phyloP scores from a whole-genome alignment of 768 basidiomycete genomes.

The Termitomyces sp. region DNA sequence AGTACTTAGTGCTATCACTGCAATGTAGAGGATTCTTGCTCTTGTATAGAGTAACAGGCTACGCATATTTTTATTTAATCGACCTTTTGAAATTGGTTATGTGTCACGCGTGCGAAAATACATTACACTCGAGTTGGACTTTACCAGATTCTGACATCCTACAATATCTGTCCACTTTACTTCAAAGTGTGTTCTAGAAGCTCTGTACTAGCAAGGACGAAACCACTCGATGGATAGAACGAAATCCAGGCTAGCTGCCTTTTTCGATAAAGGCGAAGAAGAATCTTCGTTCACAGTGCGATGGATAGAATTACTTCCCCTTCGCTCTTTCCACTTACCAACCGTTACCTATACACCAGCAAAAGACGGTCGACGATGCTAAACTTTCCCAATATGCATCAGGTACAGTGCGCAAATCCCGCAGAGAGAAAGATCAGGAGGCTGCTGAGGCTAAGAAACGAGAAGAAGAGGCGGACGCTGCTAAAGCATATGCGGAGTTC shows the following conservation, averaged over 20 bases:
- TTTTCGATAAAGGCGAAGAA: conserved; percentile 85
- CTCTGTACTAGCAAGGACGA: background rate
- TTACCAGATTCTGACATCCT: background rate
- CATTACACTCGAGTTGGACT: background rate
- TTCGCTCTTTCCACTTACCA: conserved; percentile 59
- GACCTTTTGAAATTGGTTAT: no score
- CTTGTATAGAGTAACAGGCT: background rate
- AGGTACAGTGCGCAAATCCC: conserved; percentile 86
- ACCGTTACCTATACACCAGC: conserved; percentile 57
- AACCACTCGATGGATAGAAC: conserved; percentile 57
- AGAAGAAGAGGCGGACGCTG: conserved; percentile 80
- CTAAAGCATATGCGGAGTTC: conserved; percentile 81
- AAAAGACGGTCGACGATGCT: conserved; percentile 81
- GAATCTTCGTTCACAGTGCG: conserved; percentile 89
- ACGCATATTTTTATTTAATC: background rate
- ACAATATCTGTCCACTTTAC: background rate
- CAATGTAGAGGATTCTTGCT: background rate
- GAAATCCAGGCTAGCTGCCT: conserved; percentile 67
- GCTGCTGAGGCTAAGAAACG: conserved; percentile 86
- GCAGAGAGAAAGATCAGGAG: conserved; percentile 90
- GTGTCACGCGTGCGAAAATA: background rate
- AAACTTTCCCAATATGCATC: conserved; percentile 85
- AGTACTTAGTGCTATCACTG: conserved; percentile 9
- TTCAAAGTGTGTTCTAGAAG: background rate
- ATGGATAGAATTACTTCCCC: conserved; percentile 70